phyloP scores from a whole-genome alignment of 768 basidiomycete species.

The Pleurotus citrinopileatus region DNA sequence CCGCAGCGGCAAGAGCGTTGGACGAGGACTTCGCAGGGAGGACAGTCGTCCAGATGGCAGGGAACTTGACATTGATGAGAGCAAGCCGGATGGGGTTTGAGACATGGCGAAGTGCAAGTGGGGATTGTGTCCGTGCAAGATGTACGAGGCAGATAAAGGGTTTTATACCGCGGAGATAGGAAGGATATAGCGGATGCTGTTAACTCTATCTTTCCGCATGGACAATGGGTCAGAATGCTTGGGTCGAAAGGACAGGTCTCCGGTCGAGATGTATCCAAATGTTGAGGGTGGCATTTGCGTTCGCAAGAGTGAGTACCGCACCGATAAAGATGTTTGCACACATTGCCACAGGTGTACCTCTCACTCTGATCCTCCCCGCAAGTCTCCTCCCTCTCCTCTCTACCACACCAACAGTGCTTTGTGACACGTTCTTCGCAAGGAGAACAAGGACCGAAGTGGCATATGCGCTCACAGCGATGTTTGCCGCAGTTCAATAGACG shows the following conservation, averaged over 20 bases:
- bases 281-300: slow-evolving; percentile 59
- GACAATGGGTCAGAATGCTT: slow-evolving; percentile 63
- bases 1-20: slow-evolving; percentile 88
- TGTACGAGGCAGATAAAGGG: slow-evolving; percentile 29
- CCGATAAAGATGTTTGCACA: slow-evolving; percentile 45
- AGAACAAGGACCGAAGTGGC: slow-evolving; percentile 77
- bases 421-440: slow-evolving; percentile 55
- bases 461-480: slow-evolving; percentile 65
- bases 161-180: slow-evolving; percentile 39
- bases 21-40: slow-evolving; percentile 70
- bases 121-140: slow-evolving; percentile 78
- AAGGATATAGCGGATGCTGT: slow-evolving; percentile 12
- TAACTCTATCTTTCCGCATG: slow-evolving; percentile 60
- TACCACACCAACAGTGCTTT: slow-evolving; percentile 81
- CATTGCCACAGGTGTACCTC: slow-evolving; percentile 48
- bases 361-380: slow-evolving; percentile 82
- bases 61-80: slow-evolving; percentile 64
- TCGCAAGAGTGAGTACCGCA: slow-evolving; percentile 78
- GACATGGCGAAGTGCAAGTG: slow-evolving; percentile 70
- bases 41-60: slow-evolving; percentile 82
- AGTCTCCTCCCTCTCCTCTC: slow-evolving; percentile 47
- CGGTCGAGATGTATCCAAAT: not conserved
- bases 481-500: slow-evolving; percentile 62
- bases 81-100: slow-evolving; percentile 61
- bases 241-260: slow-evolving; percentile 72